These are phyloP conservation scores for Starmerella apis DNA, from an alignment of 805 yeast species.

Conservation along the genomic window DNA sequence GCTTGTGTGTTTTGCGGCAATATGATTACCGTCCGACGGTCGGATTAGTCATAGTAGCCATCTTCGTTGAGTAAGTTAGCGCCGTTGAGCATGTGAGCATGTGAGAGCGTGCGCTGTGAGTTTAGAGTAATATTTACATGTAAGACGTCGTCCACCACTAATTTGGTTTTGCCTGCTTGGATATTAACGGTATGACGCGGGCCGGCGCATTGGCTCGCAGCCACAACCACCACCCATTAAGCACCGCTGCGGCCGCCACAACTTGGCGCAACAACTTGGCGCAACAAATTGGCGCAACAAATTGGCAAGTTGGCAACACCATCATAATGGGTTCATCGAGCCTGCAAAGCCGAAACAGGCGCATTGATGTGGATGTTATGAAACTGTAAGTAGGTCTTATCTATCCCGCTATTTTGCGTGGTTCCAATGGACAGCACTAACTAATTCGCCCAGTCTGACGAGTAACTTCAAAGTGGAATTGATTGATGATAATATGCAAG, in stretches of 20 bases:
- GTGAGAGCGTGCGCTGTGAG: too few species aligned
- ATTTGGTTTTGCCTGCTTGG: too few species aligned
- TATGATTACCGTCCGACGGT: too few species aligned
- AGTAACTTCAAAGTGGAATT: constrained; percentile 82
- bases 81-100: not conserved
- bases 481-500: constrained; percentile 75
- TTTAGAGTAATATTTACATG: too few species aligned
- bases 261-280: too few species aligned
- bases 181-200: too few species aligned
- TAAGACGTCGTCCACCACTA: too few species aligned
- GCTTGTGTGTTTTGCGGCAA: too few species aligned
- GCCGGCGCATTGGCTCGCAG: too few species aligned
- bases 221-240: too few species aligned
- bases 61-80: not conserved
- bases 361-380: constrained; percentile 94
- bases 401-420: not conserved
- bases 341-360: constrained; percentile 36
- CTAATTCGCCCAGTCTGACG: constrained; percentile 48
- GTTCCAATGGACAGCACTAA: constrained; percentile 4
- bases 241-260: not conserved
- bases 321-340: not conserved
- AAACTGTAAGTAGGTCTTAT: constrained; percentile 57
- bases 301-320: too few species aligned
- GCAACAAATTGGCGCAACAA: too few species aligned
- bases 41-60: not conserved